These are phyloP conservation scores for Eucalyptus globulus DNA, from an alignment of 345 rosid genomes.

Conservation along the genomic window DNA sequence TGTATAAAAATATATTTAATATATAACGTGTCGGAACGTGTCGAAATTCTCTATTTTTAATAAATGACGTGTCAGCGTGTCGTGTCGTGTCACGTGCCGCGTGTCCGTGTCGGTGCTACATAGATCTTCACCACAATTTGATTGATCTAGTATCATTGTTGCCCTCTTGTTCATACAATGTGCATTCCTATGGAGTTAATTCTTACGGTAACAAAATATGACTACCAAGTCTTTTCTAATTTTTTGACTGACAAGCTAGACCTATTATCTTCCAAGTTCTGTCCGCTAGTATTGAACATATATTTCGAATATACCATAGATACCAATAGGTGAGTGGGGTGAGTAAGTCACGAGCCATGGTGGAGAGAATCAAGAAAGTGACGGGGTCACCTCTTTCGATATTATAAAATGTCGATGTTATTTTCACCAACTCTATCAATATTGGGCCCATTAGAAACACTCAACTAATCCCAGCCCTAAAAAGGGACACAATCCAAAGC, in stretches of 20 bases:
- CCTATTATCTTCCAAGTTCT: neutral
- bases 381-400: fast-evolving
- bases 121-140: neutral
- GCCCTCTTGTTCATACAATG: neutral
- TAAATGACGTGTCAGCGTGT: too few species aligned
- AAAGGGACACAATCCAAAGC: fast-evolving
- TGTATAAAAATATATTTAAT: too few species aligned
- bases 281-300: neutral
- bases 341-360: neutral
- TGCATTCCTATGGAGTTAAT: neutral
- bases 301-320: too few species aligned
- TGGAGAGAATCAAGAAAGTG: fast-evolving
- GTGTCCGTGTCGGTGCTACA: too few species aligned
- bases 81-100: too few species aligned
- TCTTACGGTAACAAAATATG: neutral
- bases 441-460: neutral
- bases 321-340: neutral
- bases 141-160: neutral
- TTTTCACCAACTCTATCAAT: too few species aligned
- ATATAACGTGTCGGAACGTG: too few species aligned
- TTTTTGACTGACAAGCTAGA: neutral
- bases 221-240: neutral
- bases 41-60: too few species aligned
- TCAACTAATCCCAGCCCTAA: too few species aligned
- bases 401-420: fast-evolving